Conservation (phyloP, 202 grass and related monocot genomes). For the Brachypodium distachyon region DNA sequence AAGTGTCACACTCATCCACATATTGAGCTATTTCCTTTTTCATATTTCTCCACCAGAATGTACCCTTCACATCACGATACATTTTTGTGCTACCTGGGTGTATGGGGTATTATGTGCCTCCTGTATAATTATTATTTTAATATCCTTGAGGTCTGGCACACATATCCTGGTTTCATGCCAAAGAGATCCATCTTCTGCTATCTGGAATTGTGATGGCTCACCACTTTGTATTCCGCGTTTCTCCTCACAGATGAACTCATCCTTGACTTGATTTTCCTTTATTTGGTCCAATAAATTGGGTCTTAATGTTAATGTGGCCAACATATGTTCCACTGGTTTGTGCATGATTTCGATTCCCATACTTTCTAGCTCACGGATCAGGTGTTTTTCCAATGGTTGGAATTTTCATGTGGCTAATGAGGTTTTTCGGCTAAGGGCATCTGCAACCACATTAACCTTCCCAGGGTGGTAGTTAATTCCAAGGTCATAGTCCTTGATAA, state of each 20-base stretch:
- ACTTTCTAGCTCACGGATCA: not conserved
- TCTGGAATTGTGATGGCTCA: not conserved
- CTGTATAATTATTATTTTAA: not conserved
- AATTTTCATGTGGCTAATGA: not conserved
- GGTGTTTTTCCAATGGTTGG: not conserved
- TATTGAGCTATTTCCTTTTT: not conserved
- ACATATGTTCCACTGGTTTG: not conserved
- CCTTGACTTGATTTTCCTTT: not conserved
- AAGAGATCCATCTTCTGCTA: not conserved
- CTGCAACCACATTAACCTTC: not conserved
- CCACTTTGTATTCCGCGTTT: not conserved
- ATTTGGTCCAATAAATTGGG: not conserved
- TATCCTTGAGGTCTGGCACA: not conserved
- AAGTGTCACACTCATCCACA: not conserved
- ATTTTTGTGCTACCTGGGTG: not conserved
- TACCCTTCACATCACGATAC: not conserved
- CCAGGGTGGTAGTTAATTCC: not conserved
- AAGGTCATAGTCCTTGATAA: not conserved
- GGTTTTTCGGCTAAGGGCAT: not conserved
- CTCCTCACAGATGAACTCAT: not conserved
- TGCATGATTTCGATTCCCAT: not conserved
- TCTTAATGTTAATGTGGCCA: not conserved
- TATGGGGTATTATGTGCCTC: not conserved
- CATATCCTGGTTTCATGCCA: not conserved
- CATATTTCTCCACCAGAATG: not conserved